Conservation (phyloP, 2,329 filamentous ascomycete species). For the Fusarium sarcochroum region DNA sequence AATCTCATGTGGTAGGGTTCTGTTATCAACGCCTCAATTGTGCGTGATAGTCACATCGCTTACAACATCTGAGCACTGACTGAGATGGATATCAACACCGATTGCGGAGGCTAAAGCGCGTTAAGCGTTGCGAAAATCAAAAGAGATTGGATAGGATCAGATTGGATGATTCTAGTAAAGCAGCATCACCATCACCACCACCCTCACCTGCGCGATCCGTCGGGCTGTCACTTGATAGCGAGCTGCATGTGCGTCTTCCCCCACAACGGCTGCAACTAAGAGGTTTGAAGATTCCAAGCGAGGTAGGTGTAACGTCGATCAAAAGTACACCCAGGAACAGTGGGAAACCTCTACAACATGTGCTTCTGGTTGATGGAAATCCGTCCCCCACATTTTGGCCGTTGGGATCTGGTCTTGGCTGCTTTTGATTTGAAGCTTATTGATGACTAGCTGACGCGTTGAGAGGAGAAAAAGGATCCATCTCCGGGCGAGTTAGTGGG, state of each 20-base stretch:
- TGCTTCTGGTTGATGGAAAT: slow-evolving; percentile 11
- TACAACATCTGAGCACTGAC: slow-evolving; percentile 7
- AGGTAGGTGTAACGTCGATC: slow-evolving; percentile 3
- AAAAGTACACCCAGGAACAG: not conserved
- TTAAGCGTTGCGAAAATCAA: not conserved
- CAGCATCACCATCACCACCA: slow-evolving; percentile 14
- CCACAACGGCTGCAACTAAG: slow-evolving; percentile 39
- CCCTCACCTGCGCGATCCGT: not conserved
- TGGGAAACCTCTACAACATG: slow-evolving; percentile 4
- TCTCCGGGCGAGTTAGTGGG: not conserved
- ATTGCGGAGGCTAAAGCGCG: slow-evolving; percentile 1
- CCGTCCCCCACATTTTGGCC: slow-evolving; percentile 27
- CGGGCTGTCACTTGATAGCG: slow-evolving; percentile 18
- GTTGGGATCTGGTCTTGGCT: slow-evolving; percentile 33
- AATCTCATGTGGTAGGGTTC: slow-evolving; percentile 11
- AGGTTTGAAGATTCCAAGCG: slow-evolving; percentile 29
- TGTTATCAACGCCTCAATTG: slow-evolving; percentile 18
- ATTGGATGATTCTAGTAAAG: too few relatives aligned
- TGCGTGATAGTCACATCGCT: slow-evolving; percentile 29
- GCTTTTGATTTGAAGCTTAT: slow-evolving; percentile 25
- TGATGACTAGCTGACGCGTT: slow-evolving; percentile 17
- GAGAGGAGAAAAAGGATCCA: slow-evolving; percentile 7
- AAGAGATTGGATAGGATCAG: too few relatives aligned
- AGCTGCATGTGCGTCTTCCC: slow-evolving; percentile 23
- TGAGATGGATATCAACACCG: slow-evolving; percentile 1